These are phyloP conservation scores for Podospora conica DNA, from an alignment of 495 filamentous ascomycete genomes.

Conservation along the genomic window DNA sequence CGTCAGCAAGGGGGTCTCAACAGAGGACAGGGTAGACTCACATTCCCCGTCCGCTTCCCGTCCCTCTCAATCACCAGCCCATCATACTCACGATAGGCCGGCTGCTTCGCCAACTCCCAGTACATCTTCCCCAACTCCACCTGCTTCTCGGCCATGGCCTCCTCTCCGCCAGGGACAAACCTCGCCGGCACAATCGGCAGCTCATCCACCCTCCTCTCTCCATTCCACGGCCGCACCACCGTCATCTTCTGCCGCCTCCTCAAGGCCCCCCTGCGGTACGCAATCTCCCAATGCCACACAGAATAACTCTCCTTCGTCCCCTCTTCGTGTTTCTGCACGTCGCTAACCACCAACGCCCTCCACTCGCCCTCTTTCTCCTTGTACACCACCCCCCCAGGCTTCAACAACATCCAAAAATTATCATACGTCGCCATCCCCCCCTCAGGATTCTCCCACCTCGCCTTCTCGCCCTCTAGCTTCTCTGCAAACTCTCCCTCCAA, in stretches of 20 bases:
- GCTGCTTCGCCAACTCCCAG: constrained; percentile 35
- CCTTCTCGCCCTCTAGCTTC: constrained; percentile 26
- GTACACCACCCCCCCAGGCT: constrained; percentile 34
- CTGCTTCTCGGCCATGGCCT: constrained; percentile 23
- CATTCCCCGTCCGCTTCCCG: constrained; percentile 4
- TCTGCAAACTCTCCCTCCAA: constrained; percentile 22
- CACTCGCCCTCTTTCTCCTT: constrained; percentile 23
- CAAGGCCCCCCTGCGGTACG: constrained; percentile 20
- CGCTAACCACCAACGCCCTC: constrained; percentile 29
- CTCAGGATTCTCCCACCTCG: constrained; percentile 20
- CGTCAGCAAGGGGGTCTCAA: neutral
- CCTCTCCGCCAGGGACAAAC: constrained; percentile 23
- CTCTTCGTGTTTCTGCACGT: constrained; percentile 3
- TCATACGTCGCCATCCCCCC: constrained; percentile 31
- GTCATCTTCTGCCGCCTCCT: constrained; percentile 27
- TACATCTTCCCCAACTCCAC: constrained; percentile 28
- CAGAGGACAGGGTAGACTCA: neutral
- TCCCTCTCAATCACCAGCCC: constrained; percentile 21
- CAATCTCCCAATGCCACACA: constrained; percentile 32
- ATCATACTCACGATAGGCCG: constrained; percentile 33
- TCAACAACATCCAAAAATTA: constrained; percentile 32
- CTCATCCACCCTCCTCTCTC: constrained; percentile 29
- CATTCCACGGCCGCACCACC: constrained; percentile 24
- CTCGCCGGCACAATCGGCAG: constrained; percentile 31
- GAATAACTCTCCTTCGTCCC: constrained; percentile 12